Base-by-base conservation (phyloP, 306 rosid genomes). In the Astragalus membranaceus region DNA sequence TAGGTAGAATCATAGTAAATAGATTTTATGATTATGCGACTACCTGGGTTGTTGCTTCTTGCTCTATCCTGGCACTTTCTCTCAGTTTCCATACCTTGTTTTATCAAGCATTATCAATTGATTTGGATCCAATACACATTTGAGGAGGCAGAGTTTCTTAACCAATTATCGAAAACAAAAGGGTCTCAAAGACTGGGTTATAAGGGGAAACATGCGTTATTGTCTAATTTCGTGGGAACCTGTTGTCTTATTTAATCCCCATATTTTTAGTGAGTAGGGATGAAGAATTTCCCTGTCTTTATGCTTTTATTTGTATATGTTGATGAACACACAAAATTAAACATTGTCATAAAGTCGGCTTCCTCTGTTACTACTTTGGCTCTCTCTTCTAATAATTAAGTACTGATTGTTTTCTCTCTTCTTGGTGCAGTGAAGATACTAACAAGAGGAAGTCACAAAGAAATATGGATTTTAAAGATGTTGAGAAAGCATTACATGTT, bases 391-490 rank as follows among this genome's bases (percentile, higher is more conserved):
- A 8, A 43, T 62, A 65, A 13, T 62, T 49, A 35, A 70, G 55
- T 42, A 13, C 50, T 37, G 33, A 17, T 64, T 66, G n/a, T 65
- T 63, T 46, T 13, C 23, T 68, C 11, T 46, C 53, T 72, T 78
- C 13, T 55, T 74, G 81, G 72, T 80, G 76, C 91, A 93, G 97
- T 77, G 98, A 93, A 32, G 93, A 87, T 15, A 26, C 78, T 20
- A 82, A 72, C 81, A 87, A 85, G 82, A 85, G 91, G 79, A 87
- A 88, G 86, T 37, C 70, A 75, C 96, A 69, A 69, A 88, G 80
- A 84, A 85, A 69, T 76, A 90, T 77, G 81, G 90, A 83, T 74
- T 65, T 80, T n/a, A 85, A 76, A 81, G 93, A 85, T 71, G 79
- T 86, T 70, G 90, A 83, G 67, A 87, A 79, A 84, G 78, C 72